Conservation (phyloP, 805 yeast genomes). For the Pichia gijzeniarum region DNA sequence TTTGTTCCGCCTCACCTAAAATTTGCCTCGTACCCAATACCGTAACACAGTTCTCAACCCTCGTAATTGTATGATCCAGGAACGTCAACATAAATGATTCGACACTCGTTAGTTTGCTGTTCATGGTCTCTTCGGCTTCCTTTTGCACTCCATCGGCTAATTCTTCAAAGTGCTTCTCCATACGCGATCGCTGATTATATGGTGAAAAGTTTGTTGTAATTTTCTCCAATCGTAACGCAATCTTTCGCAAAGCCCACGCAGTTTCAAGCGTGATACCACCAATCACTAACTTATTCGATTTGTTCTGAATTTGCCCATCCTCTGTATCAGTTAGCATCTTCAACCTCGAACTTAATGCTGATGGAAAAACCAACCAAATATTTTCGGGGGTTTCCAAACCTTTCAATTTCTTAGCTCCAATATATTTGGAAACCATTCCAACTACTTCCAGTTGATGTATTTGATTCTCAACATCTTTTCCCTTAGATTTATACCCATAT, state of each 20-base stretch:
- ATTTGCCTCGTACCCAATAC: slow-evolving; percentile 34
- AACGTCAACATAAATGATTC: slow-evolving; percentile 45
- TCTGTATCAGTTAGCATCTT: slow-evolving; percentile 28
- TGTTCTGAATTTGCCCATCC: slow-evolving; percentile 30
- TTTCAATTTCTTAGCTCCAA: slow-evolving; percentile 86
- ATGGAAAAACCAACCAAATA: slow-evolving; percentile 74
- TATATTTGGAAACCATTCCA: slow-evolving; percentile 59
- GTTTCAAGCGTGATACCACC: slow-evolving; percentile 28
- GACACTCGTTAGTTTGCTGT: slow-evolving; percentile 12
- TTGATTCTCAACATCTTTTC: slow-evolving; percentile 52
- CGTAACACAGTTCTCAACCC: slow-evolving; percentile 58
- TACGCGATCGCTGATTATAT: too few species aligned
- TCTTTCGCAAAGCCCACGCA: slow-evolving; percentile 39
- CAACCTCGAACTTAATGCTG: slow-evolving; percentile 52
- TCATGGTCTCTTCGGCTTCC: slow-evolving; percentile 15
- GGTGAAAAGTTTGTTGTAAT: slow-evolving; percentile 42
- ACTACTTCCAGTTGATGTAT: slow-evolving; percentile 55
- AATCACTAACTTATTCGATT: slow-evolving; percentile 21
- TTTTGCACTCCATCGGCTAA: slow-evolving; percentile 16
- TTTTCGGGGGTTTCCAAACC: slow-evolving; percentile 92
- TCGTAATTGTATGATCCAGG: slow-evolving; percentile 58
- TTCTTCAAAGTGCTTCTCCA: slow-evolving; percentile 8
- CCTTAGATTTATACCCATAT: slow-evolving; percentile 35
- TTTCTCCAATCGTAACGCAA: slow-evolving; percentile 53
- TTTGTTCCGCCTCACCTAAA: slow-evolving; percentile 2